phyloP scores from a whole-genome alignment of 2,329 filamentous ascomycete species.

The Lasiodiplodia theobromae region DNA sequence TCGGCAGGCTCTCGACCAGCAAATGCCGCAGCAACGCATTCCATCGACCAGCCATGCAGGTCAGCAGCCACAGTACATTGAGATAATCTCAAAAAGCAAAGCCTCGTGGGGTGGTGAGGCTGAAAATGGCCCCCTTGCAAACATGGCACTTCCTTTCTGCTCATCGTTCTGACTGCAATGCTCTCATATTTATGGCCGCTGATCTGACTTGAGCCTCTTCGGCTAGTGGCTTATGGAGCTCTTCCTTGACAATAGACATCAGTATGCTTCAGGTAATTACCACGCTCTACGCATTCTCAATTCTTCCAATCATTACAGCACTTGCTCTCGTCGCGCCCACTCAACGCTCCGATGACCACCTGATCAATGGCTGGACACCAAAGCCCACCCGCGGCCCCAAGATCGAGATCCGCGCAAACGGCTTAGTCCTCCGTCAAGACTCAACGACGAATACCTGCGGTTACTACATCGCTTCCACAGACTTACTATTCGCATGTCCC shows the following conservation, averaged over 20 bases:
- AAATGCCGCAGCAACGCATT: background rate
- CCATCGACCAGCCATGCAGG: background rate
- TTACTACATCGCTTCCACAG: constrained; percentile 2
- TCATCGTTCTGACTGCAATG: background rate
- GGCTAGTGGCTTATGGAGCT: background rate
- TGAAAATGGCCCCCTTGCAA: background rate
- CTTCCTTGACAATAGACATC: background rate
- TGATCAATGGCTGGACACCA: constrained; percentile 10
- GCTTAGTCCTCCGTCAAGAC: background rate
- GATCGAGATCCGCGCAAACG: background rate
- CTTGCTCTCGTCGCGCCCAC: background rate
- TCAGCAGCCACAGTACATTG: constrained; percentile 3
- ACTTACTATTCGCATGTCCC: background rate
- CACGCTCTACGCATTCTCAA: background rate
- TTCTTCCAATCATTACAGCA: background rate
- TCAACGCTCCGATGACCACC: constrained; percentile 1
- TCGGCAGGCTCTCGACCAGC: background rate
- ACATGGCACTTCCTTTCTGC: background rate
- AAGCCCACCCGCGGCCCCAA: background rate
- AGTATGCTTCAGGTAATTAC: background rate
- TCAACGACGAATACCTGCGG: background rate
- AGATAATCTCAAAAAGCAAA: background rate
- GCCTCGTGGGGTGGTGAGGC: background rate
- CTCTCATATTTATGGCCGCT: background rate
- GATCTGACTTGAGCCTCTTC: constrained; percentile 6